Evolutionary conservation across 768 basidiomycete genomes (phyloP).

Genomic region (Boletus vinaceobasis): DNA sequence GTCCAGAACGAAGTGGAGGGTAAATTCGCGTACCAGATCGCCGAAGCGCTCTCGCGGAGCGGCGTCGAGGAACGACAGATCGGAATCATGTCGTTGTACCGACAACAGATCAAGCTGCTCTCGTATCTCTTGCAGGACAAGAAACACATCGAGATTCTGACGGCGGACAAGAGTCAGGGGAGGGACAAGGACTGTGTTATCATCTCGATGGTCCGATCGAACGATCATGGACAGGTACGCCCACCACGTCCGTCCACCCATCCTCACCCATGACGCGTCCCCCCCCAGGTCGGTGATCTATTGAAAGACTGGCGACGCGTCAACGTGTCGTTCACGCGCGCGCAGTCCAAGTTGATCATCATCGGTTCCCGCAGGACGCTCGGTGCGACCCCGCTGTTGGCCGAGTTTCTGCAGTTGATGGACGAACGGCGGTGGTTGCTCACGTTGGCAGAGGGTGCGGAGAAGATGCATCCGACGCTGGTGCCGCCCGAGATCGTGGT

Average conservation of each 20-base stretch:
- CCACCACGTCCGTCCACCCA: not conserved
- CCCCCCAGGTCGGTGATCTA: slow-evolving; percentile 77
- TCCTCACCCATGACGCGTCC: not conserved
- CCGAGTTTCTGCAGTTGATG: slow-evolving; percentile 78
- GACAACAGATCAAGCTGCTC: slow-evolving; percentile 92
- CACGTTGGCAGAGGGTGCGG: slow-evolving; percentile 50
- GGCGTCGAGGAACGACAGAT: slow-evolving; percentile 72
- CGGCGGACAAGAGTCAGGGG: slow-evolving; percentile 92
- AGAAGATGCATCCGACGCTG: slow-evolving; percentile 45
- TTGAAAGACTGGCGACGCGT: slow-evolving; percentile 94
- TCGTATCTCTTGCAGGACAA: slow-evolving; percentile 55
- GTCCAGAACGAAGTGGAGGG: slow-evolving; percentile 90
- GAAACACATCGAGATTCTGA: slow-evolving; percentile 75
- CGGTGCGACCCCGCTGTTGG: slow-evolving; percentile 53
- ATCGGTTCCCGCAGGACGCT: slow-evolving; percentile 86
- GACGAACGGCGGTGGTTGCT: slow-evolving; percentile 70
- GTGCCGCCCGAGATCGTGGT: slow-evolving; percentile 11
- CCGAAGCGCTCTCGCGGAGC: slow-evolving; percentile 57
- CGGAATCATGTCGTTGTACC: slow-evolving; percentile 87
- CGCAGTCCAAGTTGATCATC: slow-evolving; percentile 84
- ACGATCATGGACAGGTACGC: slow-evolving; percentile 70
- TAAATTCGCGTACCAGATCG: slow-evolving; percentile 59
- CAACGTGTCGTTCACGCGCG: slow-evolving; percentile 96
- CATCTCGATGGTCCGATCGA: slow-evolving; percentile 89
- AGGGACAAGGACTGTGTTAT: slow-evolving; percentile 94